Percentiles rank a stretch among this genome's conserved stretches.
phyloP scores from a whole-genome alignment of 441 rosid genomes.

The Bocquillonia castaneifolia region DNA sequence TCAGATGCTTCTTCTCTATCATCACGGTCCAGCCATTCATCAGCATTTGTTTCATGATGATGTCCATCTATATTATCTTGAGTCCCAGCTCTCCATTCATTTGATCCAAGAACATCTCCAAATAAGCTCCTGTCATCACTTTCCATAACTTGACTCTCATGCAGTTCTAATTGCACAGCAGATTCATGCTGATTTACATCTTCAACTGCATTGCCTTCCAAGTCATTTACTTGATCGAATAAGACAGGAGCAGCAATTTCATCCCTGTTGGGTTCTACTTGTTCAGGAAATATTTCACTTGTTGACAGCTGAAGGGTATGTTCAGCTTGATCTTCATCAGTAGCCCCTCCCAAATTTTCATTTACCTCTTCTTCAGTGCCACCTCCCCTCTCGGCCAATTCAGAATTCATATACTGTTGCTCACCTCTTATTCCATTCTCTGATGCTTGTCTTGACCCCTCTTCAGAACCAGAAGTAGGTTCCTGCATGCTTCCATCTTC shows the following conservation, averaged over 20 bases:
- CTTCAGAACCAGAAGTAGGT: conserved; percentile 38
- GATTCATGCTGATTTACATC: conserved; percentile 29
- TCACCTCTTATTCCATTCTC: conserved; percentile 36
- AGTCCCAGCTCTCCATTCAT: conserved; percentile 35
- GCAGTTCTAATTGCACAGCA: conserved; percentile 31
- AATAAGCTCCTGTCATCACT: conserved; percentile 39
- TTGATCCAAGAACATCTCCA: conserved; percentile 36
- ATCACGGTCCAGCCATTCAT: conserved; percentile 40
- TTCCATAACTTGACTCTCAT: conserved; percentile 37
- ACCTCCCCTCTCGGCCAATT: conserved; percentile 34
- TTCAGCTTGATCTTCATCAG: conserved; percentile 30
- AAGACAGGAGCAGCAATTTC: conserved; percentile 24
- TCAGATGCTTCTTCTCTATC: conserved; percentile 47
- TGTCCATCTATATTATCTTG: conserved; percentile 34
- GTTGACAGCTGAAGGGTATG: conserved; percentile 23
- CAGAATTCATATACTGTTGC: conserved; percentile 30
- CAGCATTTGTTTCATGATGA: conserved; percentile 33
- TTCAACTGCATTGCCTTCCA: conserved; percentile 34
- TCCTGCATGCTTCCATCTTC: conserved; percentile 36
- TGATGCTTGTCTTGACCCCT: conserved; percentile 37
- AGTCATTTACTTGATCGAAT: conserved; percentile 23
- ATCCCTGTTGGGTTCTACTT: conserved; percentile 27
- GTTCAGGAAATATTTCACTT: conserved; percentile 32
- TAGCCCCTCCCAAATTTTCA: conserved; percentile 26
- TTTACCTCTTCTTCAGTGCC: conserved; percentile 30